Base-by-base conservation (phyloP, 2,329 filamentous ascomycete genomes). In the Xylariaceae sp. region DNA sequence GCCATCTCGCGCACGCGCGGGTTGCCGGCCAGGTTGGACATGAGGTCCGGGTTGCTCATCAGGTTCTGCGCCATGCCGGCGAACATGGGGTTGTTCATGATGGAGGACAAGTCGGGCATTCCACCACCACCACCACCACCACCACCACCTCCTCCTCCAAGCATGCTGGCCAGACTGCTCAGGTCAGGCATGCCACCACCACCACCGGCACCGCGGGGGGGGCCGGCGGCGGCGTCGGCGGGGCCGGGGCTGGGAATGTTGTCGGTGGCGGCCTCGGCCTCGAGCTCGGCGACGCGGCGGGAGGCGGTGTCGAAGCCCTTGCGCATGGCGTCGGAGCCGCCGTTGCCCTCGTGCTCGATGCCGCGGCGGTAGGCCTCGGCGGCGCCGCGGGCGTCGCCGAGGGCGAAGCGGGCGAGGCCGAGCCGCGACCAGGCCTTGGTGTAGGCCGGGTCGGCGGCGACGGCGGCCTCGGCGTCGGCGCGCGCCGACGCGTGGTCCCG, bases 51-150 rank as follows among this genome's bases (percentile, higher is more conserved):
- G 65, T 98, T 95, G 64, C 79, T 86, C 92, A 96, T 96, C 35
- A 98, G 64, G 61, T 86, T 94, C 68, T 95, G 87, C 4, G 92
- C 92, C 88, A 96, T 95, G 65, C 75, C 84, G 32, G 88, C 78
- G 65, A 98, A 94, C 92, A 96, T 96, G 36, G 92, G 92, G 68
- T 96, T 98, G 69, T 70, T 88, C 88, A 96, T 94, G 59, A 98
- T 80, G 43, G 77, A 76, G 44, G 77, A 65, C 16, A 98, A 68
- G 59, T 96, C 90, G 10, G 89, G 88, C 83, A 94, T 92, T 35
- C 85, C 86, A 32, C 82, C 82, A 6, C 67, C 78, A 14, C 73
- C 80, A 5, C 75, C 80, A 17, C 27, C 27, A 10, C 69, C 75
- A 13, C 63, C 45, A 15, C 40, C 45, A 11, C 65, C 70, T 14